phyloP scores from a whole-genome alignment of 2,329 filamentous ascomycete species.

The Tothia fuscella region DNA sequence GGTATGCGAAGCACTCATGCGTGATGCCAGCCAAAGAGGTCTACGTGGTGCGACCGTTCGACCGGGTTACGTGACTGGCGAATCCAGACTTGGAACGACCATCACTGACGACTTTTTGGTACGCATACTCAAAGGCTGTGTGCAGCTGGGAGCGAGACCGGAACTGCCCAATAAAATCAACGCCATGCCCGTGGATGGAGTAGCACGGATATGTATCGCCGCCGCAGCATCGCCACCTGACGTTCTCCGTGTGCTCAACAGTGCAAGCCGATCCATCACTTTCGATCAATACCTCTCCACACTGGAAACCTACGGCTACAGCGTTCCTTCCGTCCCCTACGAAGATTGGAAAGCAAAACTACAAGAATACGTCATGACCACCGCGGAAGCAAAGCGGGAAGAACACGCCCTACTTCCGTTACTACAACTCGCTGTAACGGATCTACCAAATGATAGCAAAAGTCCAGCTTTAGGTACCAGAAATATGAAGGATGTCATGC shows the following conservation, averaged over 20 bases:
- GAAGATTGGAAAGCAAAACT: slow-evolving; percentile 55
- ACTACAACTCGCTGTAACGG: slow-evolving; percentile 59
- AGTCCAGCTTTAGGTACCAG: slow-evolving; percentile 64
- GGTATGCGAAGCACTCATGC: slow-evolving; percentile 60
- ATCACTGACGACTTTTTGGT: slow-evolving; percentile 84
- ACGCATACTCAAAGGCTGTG: slow-evolving; percentile 73
- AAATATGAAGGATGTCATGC: slow-evolving; percentile 53
- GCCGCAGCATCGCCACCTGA: slow-evolving; percentile 52
- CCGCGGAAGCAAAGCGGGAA: slow-evolving; percentile 40
- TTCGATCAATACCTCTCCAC: slow-evolving; percentile 67
- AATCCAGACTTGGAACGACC: slow-evolving; percentile 55
- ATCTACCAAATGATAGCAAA: slow-evolving; percentile 57
- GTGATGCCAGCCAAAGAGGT: slow-evolving; percentile 67
- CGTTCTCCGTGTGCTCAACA: slow-evolving; percentile 55
- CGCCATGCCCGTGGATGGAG: slow-evolving; percentile 75
- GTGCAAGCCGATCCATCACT: slow-evolving; percentile 63
- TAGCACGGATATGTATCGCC: slow-evolving; percentile 68
- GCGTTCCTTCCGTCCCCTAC: slow-evolving; percentile 55
- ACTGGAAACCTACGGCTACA: slow-evolving; percentile 62
- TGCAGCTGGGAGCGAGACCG: slow-evolving; percentile 64
- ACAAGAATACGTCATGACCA: slow-evolving; percentile 51
- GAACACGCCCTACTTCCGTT: slow-evolving; percentile 59
- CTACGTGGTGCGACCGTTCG: slow-evolving; percentile 65
- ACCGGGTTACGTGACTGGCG: slow-evolving; percentile 75
- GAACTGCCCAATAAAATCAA: slow-evolving; percentile 80